phyloP scores from a whole-genome alignment of 495 filamentous ascomycete genomes.

The Trichocladium uniseriatum region DNA sequence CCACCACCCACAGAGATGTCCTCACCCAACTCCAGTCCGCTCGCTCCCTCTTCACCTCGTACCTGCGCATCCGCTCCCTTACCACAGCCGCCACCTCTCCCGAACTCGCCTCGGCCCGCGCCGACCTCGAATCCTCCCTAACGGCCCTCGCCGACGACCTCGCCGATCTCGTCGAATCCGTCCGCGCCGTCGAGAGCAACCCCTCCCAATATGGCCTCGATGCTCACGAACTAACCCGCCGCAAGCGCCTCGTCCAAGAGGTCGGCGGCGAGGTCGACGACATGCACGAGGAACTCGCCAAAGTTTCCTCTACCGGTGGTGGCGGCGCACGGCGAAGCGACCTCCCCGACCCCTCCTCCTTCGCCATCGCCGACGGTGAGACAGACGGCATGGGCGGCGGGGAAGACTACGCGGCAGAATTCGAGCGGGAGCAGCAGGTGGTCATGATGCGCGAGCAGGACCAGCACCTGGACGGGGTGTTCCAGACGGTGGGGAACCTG shows the following conservation, averaged over 20 bases:
- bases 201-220: constrained; percentile 85
- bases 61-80: constrained; percentile 88
- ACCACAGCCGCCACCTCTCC: constrained; percentile 52
- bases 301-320: constrained; percentile 19
- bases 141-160: constrained; percentile 75
- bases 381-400: constrained; percentile 25
- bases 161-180: constrained; percentile 77
- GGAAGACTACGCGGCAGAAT: constrained; percentile 61
- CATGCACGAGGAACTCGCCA: constrained; percentile 74
- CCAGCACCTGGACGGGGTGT: constrained; percentile 83
- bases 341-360: constrained; percentile 64
- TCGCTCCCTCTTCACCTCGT: constrained; percentile 83
- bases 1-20: constrained; percentile 56
- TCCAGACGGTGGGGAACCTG: constrained; percentile 82
- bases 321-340: constrained; percentile 29
- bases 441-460: constrained; percentile 95
- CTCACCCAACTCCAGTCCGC: constrained; percentile 67
- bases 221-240: constrained; percentile 67
- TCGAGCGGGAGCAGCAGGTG: constrained; percentile 84
- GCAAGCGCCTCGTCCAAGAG: constrained; percentile 77
- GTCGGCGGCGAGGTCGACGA: constrained; percentile 79
- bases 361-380: constrained; percentile 39
- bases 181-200: constrained; percentile 79
- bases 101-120: constrained; percentile 73
- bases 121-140: constrained; percentile 72